Percentiles rank a stretch among this genome's conserved stretches.
Evolutionary conservation across 768 basidiomycete genomes (phyloP).

Genomic region (Collybia sp.): DNA sequence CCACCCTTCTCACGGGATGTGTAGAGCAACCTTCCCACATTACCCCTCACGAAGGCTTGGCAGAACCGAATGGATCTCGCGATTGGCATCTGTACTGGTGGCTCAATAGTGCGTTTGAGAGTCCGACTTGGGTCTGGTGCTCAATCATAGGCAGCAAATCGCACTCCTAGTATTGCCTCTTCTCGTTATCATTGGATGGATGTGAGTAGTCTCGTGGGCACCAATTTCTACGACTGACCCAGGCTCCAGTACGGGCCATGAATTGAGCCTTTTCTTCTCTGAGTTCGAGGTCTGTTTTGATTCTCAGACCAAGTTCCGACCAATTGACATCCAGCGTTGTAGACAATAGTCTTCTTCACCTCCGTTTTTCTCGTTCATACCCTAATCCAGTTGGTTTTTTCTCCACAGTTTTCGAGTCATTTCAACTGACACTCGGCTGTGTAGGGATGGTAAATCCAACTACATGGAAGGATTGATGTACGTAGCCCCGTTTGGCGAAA

Average conservation of each 20-base stretch:
- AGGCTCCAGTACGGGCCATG: conserved; percentile 50
- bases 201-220: conserved; percentile 37
- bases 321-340: background rate
- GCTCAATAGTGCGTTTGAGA: conserved; percentile 59
- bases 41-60: conserved; percentile 58
- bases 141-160: conserved; percentile 57
- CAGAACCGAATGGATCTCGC: conserved; percentile 65
- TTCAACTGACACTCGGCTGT: conserved; percentile 1
- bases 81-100: conserved; percentile 76
- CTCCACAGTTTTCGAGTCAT: conserved; percentile 16
- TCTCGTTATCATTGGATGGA: conserved; percentile 87
- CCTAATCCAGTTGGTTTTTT: conserved; percentile 49
- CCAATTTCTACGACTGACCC: conserved; percentile 3
- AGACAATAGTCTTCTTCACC: conserved; percentile 83
- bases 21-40: no score
- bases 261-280: conserved; percentile 77
- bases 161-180: conserved; percentile 83
- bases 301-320: no score
- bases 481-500: conserved; percentile 3
- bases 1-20: no score
- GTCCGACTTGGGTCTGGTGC: no score
- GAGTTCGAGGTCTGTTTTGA: conserved; percentile 70
- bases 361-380: conserved; percentile 87
- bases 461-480: conserved; percentile 91
- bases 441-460: conserved; percentile 78